These are phyloP conservation scores for Meira miltonrushii DNA, from an alignment of 1,284 basidiomycete species.

Conservation along the genomic window DNA sequence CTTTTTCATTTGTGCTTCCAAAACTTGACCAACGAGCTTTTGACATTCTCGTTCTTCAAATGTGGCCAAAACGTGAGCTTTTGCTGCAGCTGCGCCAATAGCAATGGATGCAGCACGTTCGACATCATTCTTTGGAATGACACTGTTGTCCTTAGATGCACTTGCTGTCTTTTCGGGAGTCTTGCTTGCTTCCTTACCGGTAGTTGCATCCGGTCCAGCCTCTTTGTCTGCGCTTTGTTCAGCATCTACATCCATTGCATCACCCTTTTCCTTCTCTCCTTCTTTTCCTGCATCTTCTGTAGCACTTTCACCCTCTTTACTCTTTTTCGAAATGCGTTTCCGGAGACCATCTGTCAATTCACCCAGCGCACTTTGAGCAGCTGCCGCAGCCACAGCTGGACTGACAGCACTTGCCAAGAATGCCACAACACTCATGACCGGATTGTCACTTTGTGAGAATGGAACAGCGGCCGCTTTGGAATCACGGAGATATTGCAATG, in stretches of 20 bases:
- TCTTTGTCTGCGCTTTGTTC: constrained; percentile 16
- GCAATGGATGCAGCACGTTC: constrained; percentile 48
- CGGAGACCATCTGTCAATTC: constrained; percentile 53
- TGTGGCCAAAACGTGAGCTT: constrained; percentile 74
- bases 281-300: constrained; percentile 41
- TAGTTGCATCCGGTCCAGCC: constrained; percentile 19
- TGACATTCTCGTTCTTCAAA: constrained; percentile 79
- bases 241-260: constrained; percentile 40
- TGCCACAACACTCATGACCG: constrained; percentile 95
- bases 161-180: constrained; percentile 7
- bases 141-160: constrained; percentile 22
- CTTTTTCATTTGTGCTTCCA: constrained; percentile 85
- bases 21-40: constrained; percentile 72
- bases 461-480: constrained; percentile 56
- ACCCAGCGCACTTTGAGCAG: constrained; percentile 80
- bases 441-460: constrained; percentile 91
- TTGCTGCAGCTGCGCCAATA: constrained; percentile 80
- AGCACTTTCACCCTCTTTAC: constrained; percentile 9
- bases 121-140: constrained; percentile 37
- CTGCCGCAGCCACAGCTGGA: constrained; percentile 84
- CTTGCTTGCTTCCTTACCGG: constrained; percentile 7
- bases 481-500: constrained; percentile 62
- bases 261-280: constrained; percentile 30
- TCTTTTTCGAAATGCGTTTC: constrained; percentile 23
- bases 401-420: constrained; percentile 89